Percentiles rank a stretch among this genome's conserved stretches.
Evolutionary conservation across 2,329 filamentous ascomycete species (phyloP).

Genomic region (Ascochyta koolunga): DNA sequence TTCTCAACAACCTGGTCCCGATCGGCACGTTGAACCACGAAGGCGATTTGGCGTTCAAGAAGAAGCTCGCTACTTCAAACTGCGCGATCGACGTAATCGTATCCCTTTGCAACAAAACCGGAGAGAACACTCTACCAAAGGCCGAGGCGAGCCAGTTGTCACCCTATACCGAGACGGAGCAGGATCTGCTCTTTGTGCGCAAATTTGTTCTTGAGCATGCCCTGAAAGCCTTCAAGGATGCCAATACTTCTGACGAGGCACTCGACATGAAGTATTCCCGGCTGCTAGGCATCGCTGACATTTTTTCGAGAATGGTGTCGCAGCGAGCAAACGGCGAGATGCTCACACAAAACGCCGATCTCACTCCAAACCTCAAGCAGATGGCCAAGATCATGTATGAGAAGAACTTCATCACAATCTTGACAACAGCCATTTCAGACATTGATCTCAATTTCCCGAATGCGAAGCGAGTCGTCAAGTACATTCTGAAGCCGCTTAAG

Average conservation of each 20-base stretch:
- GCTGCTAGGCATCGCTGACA: conserved; percentile 83
- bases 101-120: conserved; percentile 85
- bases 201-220: conserved; percentile 95
- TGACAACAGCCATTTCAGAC: conserved; percentile 92
- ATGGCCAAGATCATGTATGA: conserved; percentile 97
- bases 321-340: conserved; percentile 50
- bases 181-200: conserved; percentile 87
- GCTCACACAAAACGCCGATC: conserved; percentile 45
- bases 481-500: conserved; percentile 88
- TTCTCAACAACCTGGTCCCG: conserved; percentile 79
- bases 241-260: conserved; percentile 76
- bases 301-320: conserved; percentile 92
- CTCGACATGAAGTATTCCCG: conserved; percentile 86
- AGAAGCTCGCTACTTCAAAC: conserved; percentile 80
- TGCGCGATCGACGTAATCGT: conserved; percentile 88
- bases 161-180: conserved; percentile 71
- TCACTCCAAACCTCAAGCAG: conserved; percentile 72
- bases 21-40: conserved; percentile 70
- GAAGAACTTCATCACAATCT: conserved; percentile 88
- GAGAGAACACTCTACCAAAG: conserved; percentile 71
- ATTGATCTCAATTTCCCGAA: conserved; percentile 94
- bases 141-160: conserved; percentile 29
- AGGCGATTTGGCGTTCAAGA: conserved; percentile 79
- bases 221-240: conserved; percentile 89
- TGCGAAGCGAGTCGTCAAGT: conserved; percentile 93